Conservation (phyloP, 2,329 filamentous ascomycete genomes). For the Didymella keratinophila region DNA sequence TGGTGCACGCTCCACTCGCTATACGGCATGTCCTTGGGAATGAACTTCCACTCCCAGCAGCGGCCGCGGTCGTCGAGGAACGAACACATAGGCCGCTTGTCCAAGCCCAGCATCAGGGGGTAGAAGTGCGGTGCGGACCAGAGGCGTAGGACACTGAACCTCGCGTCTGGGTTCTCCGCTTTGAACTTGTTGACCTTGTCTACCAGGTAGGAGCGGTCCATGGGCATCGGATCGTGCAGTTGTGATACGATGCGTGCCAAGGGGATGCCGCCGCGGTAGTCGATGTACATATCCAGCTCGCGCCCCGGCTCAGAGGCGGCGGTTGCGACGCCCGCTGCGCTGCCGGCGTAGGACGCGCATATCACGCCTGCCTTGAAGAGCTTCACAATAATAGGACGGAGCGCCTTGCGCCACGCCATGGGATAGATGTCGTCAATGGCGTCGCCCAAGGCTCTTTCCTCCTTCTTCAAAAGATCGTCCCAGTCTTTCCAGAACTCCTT, state of each 20-base stretch:
- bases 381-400: constrained; percentile 55
- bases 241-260: constrained; percentile 32
- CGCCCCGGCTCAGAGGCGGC: constrained; percentile 50
- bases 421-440: constrained; percentile 42
- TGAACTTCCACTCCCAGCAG: constrained; percentile 59
- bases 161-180: constrained; percentile 31
- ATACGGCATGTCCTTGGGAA: constrained; percentile 57
- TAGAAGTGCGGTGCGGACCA: constrained; percentile 61
- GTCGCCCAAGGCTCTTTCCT: constrained; percentile 19
- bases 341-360: constrained; percentile 36
- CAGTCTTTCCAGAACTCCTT: constrained; percentile 52
- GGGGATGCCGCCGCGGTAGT: constrained; percentile 44
- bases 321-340: constrained; percentile 50
- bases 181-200: constrained; percentile 44
- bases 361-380: constrained; percentile 59
- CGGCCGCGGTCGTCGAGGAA: constrained; percentile 56
- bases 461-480: constrained; percentile 36
- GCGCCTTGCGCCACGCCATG: constrained; percentile 52
- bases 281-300: constrained; percentile 55
- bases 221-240: constrained; percentile 46
- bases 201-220: constrained; percentile 45
- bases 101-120: constrained; percentile 55
- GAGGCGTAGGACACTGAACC: constrained; percentile 56
- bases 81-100: constrained; percentile 46
- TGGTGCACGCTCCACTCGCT: constrained; percentile 57